These are phyloP conservation scores for Globisporangium solare DNA, from an alignment of 352 stramenopile species.

Conservation along the genomic window DNA sequence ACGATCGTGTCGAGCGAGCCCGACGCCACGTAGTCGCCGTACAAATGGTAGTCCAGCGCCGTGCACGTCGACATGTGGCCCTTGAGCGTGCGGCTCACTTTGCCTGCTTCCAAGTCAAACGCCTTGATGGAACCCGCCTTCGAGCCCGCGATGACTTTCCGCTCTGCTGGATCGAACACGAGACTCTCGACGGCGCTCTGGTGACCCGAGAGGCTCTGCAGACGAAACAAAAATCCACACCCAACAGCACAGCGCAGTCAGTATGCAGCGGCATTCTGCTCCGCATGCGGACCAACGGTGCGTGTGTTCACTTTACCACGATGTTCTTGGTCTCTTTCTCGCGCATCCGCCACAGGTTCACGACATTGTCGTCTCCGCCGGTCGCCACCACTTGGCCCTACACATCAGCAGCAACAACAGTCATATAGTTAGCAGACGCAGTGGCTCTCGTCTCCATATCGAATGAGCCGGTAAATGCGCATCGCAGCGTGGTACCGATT, in stretches of 20 bases:
- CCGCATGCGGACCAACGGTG: not conserved
- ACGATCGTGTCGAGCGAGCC: constrained; percentile 79
- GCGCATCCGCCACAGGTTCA: constrained; percentile 84
- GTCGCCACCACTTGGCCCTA: constrained; percentile 79
- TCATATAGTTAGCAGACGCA: constrained; percentile 1
- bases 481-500: constrained; percentile 40
- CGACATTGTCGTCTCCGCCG: constrained; percentile 71
- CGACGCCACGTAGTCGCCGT: constrained; percentile 83
- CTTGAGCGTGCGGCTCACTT: constrained; percentile 76
- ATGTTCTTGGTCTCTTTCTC: constrained; percentile 88
- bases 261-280: not conserved
- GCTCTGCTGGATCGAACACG: constrained; percentile 75
- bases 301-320: constrained; percentile 38
- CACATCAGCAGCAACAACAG: not conserved
- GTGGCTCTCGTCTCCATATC: not conserved
- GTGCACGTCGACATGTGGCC: constrained; percentile 83
- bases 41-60: constrained; percentile 80
- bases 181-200: constrained; percentile 76
- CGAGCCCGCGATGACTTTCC: constrained; percentile 69
- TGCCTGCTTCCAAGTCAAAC: constrained; percentile 77
- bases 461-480: not conserved
- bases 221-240: not conserved
- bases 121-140: constrained; percentile 82
- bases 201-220: constrained; percentile 68
- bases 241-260: constrained; percentile 1